Evolutionary conservation across 768 basidiomycete species (phyloP), one percentile per base, ranked within the genome.

Genomic region (Boletus reticuloceps): DNA sequence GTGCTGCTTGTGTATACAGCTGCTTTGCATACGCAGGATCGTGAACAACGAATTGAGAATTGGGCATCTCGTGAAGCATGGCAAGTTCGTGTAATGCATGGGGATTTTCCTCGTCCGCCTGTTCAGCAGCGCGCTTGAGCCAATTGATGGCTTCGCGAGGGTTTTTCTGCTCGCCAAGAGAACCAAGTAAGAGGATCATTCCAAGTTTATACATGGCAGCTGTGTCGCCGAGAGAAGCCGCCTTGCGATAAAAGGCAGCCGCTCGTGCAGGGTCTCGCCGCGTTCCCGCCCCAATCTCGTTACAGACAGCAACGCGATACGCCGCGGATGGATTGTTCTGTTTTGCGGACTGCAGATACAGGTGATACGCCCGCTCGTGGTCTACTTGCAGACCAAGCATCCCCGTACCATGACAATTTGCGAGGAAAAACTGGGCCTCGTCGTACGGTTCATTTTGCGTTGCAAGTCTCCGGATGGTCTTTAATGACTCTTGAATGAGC

Each of bases 141-240:
- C 97, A 99, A 54, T 85, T 88, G 60, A 96, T 83, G 7, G 94
- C 95, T 68, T 99, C 97, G 32, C 94, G 84, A 2, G 85, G 85
- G 68, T 97, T 97, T 59, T 82, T 85, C 53, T 80, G 83, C 69
- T 95, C 92, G 25, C 85, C 88, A 6, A 98, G 79, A 16, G 84
- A 73, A 12, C 95, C 96, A 36, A 91, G 83, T 20, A 98, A 79
- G 31, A 97, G 80, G 59, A 98, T 90, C 88, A 97, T 95, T n/a
- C 94, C 94, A n/a, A 99, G 84, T 72, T 98, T 98, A 77, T 97
- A 98, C 97, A 98, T 99, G 4, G 94, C 97, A 27, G 96, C 86
- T 0, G 96, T 98, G 70, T 98, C 97, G 19, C 95, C 95, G 36
- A 98, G 76, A 2, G 94, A 94, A 10, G 94, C 94, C 5, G 97